These are phyloP conservation scores for Phytophthora sp. DNA, from an alignment of 352 stramenopile species.

Conservation along the genomic window DNA sequence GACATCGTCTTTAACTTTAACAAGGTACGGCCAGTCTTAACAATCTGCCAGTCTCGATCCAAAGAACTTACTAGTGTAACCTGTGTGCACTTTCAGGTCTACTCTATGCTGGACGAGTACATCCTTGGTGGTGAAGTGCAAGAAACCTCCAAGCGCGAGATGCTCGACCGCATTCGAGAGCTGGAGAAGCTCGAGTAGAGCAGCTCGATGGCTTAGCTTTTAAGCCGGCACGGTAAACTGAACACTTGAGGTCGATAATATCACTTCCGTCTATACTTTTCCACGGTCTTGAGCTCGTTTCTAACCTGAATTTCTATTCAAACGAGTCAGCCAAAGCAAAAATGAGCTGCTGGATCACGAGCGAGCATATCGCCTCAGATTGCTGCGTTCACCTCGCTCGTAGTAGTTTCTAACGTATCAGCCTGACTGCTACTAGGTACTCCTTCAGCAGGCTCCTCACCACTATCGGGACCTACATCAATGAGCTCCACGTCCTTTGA, in stretches of 20 bases:
- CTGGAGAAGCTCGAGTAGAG: constrained; percentile 91
- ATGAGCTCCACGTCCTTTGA: constrained; percentile 16
- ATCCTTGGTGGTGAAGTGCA: constrained; percentile 94
- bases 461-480: constrained; percentile 8
- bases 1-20: constrained; percentile 97
- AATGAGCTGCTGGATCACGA: constrained; percentile 25
- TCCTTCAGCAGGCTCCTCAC: constrained; percentile 12
- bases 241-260: constrained; percentile 15
- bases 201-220: not conserved
- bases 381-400: constrained; percentile 19
- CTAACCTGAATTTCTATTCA: constrained; percentile 35
- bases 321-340: constrained; percentile 17
- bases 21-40: constrained; percentile 63
- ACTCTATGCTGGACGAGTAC: constrained; percentile 95
- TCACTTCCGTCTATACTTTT: constrained; percentile 13
- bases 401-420: constrained; percentile 25
- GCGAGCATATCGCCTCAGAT: constrained; percentile 21
- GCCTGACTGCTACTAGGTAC: constrained; percentile 4
- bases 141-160: constrained; percentile 92
- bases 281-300: constrained; percentile 11
- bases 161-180: constrained; percentile 92
- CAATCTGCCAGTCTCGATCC: constrained; percentile 1
- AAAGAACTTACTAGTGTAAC: not conserved
- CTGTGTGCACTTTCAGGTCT: constrained; percentile 59
- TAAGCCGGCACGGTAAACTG: not conserved